Conservation (phyloP, 352 stramenopile species). For the Phytophthora lateralis region DNA sequence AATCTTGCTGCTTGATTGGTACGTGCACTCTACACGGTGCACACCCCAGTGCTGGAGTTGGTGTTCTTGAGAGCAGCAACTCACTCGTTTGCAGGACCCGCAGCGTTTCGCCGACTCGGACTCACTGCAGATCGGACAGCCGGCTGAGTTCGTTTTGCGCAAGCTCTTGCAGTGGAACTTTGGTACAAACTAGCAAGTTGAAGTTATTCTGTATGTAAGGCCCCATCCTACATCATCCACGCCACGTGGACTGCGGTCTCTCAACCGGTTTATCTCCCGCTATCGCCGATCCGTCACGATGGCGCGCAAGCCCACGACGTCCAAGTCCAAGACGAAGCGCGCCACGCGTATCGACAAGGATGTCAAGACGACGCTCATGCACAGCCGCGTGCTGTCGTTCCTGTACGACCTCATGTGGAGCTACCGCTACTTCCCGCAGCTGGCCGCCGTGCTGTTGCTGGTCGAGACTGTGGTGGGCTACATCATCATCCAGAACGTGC, state of each 20-base stretch:
- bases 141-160: too few species aligned
- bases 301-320: conserved; percentile 35
- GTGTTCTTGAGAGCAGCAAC: conserved; percentile 18
- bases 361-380: conserved; percentile 76
- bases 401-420: conserved; percentile 89
- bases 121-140: conserved; percentile 16
- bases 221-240: conserved; percentile 1
- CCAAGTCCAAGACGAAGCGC: conserved; percentile 31
- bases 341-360: conserved; percentile 88
- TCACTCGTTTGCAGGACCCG: conserved; percentile 10
- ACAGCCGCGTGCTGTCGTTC: conserved; percentile 71
- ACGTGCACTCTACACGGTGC: conserved; percentile 11
- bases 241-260: conserved; percentile 25
- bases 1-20: not conserved
- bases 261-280: conserved; percentile 5
- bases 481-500: conserved; percentile 82
- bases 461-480: conserved; percentile 65
- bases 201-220: conserved; percentile 14
- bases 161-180: too few species aligned
- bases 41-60: conserved; percentile 19
- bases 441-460: conserved; percentile 62
- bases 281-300: conserved; percentile 21
- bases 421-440: conserved; percentile 82
- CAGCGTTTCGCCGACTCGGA: conserved; percentile 10
- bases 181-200: too few species aligned